Base-by-base conservation (phyloP, 2,329 filamentous ascomycete species). In the Neobulgaria alba region DNA sequence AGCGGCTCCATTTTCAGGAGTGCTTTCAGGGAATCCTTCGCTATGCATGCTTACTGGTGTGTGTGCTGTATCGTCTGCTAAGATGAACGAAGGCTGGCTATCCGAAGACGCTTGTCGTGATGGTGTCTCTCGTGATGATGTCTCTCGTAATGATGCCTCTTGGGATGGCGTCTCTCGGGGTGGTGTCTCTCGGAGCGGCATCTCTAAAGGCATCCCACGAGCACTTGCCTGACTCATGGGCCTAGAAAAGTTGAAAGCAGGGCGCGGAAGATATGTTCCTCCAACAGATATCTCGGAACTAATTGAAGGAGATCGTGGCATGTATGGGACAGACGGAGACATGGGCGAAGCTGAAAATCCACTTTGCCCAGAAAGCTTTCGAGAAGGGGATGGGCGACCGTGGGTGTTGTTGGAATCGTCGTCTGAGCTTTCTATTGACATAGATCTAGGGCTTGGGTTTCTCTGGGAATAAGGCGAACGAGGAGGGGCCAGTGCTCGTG, bases 111-210 rank as follows among this genome's bases (percentile, higher is more conserved):
- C 68, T 57, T 83, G 77, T 26, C 78, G 68, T 8, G 70, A 68
- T 35, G 78, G 77, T 32, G 65, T 61, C n/a, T 82, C 61, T 32
- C 92, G 76, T n/a, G n/a, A n/a, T n/a, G n/a, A n/a, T n/a, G n/a
- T n/a, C n/a, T n/a, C n/a, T n/a, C n/a, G n/a, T n/a, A n/a, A n/a
- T 1, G 92, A 96, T 61, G 96, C 96, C 63, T 98, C 96, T 64
- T 93, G 90, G 0, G 84, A 78, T 1, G 87, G 84, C 9, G 18
- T 8, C 23, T 15, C 29, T 12, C 82, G 75, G 10, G 81, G 77
- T n/a, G n/a, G n/a, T n/a, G n/a, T n/a, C n/a, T n/a, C n/a, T n/a
- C n/a, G n/a, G n/a, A n/a, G n/a, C n/a, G 23, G 23, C 7, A 26
- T 26, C 23, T 26, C 23, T 26, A 88, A 63, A 20, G 68, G 63